Evolutionary conservation across 495 filamentous ascomycete genomes (phyloP), one percentile per base, ranked within the genome.

Genomic region (Neurospora sublineolata): DNA sequence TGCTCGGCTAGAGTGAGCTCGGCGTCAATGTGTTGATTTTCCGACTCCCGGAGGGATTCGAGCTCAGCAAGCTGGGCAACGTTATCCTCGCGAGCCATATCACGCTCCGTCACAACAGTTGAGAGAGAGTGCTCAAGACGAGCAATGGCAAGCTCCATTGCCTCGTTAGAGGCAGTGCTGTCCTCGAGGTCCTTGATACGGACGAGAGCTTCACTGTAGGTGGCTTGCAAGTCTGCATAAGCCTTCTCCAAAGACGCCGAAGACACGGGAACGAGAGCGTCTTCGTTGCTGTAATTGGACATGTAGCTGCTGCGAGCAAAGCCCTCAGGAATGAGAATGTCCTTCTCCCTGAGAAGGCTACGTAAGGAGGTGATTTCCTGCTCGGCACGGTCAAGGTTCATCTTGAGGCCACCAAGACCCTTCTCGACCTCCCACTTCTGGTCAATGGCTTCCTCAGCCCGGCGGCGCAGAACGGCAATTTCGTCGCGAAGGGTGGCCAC

Each of bases 341-440:
- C 94, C 75, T 94, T 93, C 80, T 97, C 94, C 76, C 92, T 85
- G 20, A 99, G 87, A 30, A 99, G 85, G 33, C 81, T 86, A 33
- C 94, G 89, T 38, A 99, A 82, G 36, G 91, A 92, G 38, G 85
- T 83, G 14, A 94, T 97, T 82, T 99, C 96, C 78, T 95, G 91
- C 80, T 97, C 92, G 4, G 95, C 93, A 73, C 94, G 92, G 77
- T 99, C 96, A 37, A 99, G 87, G 78, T 99, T 95, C 92, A 97
- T 97, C 81, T 97, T 97, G 73, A 99, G 83, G 52, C 94, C 94
- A 72, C 90, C 87, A 16, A 99, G 85, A 33, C 94, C 93, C 81
- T 97, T 97, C 81, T 99, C 95, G 71, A 94, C 94, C 80, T 95
- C 91, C 87, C 91, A 97, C 83, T 97, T 98, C 76, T 94, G 92